phyloP scores from a whole-genome alignment of 2,329 filamentous ascomycete genomes.

The Monosporascus sp. region DNA sequence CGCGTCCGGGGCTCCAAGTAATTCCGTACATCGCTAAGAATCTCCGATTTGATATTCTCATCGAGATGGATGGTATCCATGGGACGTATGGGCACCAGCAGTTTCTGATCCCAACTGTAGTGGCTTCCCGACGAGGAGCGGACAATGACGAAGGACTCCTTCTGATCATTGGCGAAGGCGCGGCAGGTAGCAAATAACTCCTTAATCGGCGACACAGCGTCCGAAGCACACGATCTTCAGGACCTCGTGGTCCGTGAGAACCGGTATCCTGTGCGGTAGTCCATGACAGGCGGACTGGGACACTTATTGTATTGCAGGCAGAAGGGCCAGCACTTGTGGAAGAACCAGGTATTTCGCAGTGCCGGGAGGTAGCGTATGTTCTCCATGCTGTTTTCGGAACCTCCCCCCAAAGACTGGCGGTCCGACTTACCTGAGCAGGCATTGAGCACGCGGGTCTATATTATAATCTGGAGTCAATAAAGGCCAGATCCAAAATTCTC shows the following conservation, averaged over 20 bases:
- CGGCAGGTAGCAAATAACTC: not conserved
- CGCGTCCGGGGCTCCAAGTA: slow-evolving; percentile 1
- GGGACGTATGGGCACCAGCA: slow-evolving; percentile 1
- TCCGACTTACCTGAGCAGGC: not conserved
- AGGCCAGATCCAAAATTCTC: too few species aligned
- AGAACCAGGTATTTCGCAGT: not conserved
- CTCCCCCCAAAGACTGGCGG: not conserved
- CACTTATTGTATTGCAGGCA: not conserved
- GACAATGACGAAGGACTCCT: not conserved
- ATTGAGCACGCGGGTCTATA: not conserved
- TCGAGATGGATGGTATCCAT: slow-evolving; percentile 2
- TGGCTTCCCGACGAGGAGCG: not conserved
- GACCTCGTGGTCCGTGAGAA: not conserved
- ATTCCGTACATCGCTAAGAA: slow-evolving; percentile 1
- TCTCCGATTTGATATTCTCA: not conserved
- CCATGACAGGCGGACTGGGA: not conserved
- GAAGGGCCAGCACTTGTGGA: not conserved
- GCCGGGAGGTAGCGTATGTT: not conserved
- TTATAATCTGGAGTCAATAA: too few species aligned
- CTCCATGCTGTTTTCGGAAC: not conserved
- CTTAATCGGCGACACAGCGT: not conserved
- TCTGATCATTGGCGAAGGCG: not conserved
- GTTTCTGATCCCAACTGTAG: not conserved
- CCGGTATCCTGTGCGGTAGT: not conserved
- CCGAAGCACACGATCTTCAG: not conserved